Conservation (phyloP, 2,329 filamentous ascomycete genomes). For the Aspergillus piperis region DNA sequence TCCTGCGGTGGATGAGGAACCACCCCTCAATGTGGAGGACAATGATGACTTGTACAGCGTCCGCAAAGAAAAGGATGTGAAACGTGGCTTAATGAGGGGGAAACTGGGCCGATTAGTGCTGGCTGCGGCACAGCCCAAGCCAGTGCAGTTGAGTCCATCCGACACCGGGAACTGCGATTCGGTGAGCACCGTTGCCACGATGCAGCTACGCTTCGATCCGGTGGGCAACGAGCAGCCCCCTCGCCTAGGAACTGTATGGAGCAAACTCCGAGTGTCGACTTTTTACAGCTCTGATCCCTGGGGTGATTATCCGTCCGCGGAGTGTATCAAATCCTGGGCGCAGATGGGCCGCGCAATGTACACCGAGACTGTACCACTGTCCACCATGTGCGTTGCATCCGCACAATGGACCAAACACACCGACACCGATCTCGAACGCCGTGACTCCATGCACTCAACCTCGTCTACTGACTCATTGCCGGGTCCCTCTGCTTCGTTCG, state of each 20-base stretch:
- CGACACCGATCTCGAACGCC: conserved; percentile 31
- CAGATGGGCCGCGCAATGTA: conserved; percentile 54
- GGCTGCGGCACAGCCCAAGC: conserved; percentile 59
- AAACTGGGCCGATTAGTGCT: conserved; percentile 61
- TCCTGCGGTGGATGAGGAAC: conserved; percentile 60
- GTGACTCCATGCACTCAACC: conserved; percentile 31
- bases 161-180: conserved; percentile 38
- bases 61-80: conserved; percentile 61
- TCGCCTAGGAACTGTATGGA: conserved; percentile 53
- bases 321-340: conserved; percentile 41
- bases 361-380: conserved; percentile 54
- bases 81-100: conserved; percentile 60
- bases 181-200: conserved; percentile 56
- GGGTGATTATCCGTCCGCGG: conserved; percentile 50
- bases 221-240: conserved; percentile 55
- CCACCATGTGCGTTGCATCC: conserved; percentile 58
- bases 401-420: conserved; percentile 58
- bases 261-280: conserved; percentile 59
- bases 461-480: conserved; percentile 33
- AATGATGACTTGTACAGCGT: conserved; percentile 52
- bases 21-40: conserved; percentile 56
- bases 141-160: conserved; percentile 53
- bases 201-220: conserved; percentile 64
- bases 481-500: conserved; percentile 44
- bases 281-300: conserved; percentile 58